Evolutionary conservation across 306 rosid genomes (phyloP).

Genomic region (Cicer arietinum): DNA sequence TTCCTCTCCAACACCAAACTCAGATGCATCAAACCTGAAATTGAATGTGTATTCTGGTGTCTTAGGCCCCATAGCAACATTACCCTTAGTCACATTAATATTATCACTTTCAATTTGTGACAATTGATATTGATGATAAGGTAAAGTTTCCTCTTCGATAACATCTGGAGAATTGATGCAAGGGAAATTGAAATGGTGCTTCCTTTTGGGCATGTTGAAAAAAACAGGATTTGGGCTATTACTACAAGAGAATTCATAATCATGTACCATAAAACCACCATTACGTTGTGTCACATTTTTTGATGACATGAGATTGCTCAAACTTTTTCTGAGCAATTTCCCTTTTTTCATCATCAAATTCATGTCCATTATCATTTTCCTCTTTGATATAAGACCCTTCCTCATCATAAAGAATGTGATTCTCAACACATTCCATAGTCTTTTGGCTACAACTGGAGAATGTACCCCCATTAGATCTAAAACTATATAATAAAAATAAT

Average conservation of each 20-base stretch:
- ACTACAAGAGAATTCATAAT: slow-evolving; percentile 69
- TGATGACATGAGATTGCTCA: slow-evolving; percentile 55
- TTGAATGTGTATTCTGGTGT: slow-evolving; percentile 48
- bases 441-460: slow-evolving; percentile 41
- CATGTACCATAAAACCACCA: slow-evolving; percentile 49
- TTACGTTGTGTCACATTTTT: slow-evolving; percentile 43
- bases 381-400: slow-evolving; percentile 61
- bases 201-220: slow-evolving; percentile 53
- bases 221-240: slow-evolving; percentile 64
- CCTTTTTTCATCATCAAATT: slow-evolving; percentile 66
- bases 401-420: slow-evolving; percentile 57
- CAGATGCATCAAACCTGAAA: slow-evolving; percentile 39
- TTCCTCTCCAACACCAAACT: slow-evolving; percentile 44
- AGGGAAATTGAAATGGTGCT: slow-evolving; percentile 60
- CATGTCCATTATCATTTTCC: slow-evolving; percentile 65
- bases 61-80: slow-evolving; percentile 42
- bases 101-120: neutral
- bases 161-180: slow-evolving; percentile 53
- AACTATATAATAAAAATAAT: neutral
- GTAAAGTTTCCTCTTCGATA: slow-evolving; percentile 33
- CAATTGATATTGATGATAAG: neutral
- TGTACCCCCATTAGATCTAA: slow-evolving; percentile 41
- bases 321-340: slow-evolving; percentile 52
- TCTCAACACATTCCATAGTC: slow-evolving; percentile 62
- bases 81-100: slow-evolving; percentile 9